A percentile compares a stretch with the other conserved stretches of the same genome.
phyloP scores from a whole-genome alignment of 495 filamentous ascomycete genomes.

The Acidomyces sp. region DNA sequence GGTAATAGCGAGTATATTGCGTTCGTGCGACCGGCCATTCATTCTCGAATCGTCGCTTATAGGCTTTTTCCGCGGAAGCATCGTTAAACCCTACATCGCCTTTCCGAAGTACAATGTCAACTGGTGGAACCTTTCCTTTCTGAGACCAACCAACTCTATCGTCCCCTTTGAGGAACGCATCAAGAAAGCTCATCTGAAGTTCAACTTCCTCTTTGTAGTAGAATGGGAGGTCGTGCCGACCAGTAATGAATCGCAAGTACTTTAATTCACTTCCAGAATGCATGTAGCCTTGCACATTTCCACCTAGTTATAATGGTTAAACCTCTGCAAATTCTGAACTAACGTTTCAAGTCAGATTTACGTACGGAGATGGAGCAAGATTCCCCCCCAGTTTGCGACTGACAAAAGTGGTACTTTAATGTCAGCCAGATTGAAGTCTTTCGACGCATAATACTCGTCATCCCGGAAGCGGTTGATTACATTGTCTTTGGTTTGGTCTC shows the following conservation, averaged over 20 bases:
- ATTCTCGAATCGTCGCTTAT: constrained; percentile 28
- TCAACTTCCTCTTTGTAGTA: constrained; percentile 54
- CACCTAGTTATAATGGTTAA: constrained; percentile 38
- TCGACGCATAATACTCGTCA: constrained; percentile 47
- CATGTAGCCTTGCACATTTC: constrained; percentile 51
- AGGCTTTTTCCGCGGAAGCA: constrained; percentile 37
- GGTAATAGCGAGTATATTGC: constrained; percentile 43
- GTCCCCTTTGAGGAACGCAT: constrained; percentile 53
- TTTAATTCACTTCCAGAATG: constrained; percentile 48
- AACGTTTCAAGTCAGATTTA: constrained; percentile 38
- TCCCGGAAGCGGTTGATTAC: constrained; percentile 41
- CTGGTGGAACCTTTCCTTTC: constrained; percentile 40
- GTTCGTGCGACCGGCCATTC: constrained; percentile 55
- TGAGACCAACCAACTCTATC: constrained; percentile 45
- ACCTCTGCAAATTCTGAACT: constrained; percentile 26
- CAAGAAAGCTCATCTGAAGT: constrained; percentile 50
- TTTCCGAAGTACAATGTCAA: constrained; percentile 41
- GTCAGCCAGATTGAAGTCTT: constrained; percentile 47
- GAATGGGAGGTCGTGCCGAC: constrained; percentile 58
- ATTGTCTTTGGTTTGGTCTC: constrained; percentile 50
- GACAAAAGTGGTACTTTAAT: constrained; percentile 49
- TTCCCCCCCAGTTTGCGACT: constrained; percentile 56
- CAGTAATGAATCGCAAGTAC: constrained; percentile 53
- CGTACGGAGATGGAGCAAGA: constrained; percentile 40
- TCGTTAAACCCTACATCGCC: constrained; percentile 52